Base-by-base conservation (phyloP, 805 yeast genomes). In the Lipomyces lipofer region DNA sequence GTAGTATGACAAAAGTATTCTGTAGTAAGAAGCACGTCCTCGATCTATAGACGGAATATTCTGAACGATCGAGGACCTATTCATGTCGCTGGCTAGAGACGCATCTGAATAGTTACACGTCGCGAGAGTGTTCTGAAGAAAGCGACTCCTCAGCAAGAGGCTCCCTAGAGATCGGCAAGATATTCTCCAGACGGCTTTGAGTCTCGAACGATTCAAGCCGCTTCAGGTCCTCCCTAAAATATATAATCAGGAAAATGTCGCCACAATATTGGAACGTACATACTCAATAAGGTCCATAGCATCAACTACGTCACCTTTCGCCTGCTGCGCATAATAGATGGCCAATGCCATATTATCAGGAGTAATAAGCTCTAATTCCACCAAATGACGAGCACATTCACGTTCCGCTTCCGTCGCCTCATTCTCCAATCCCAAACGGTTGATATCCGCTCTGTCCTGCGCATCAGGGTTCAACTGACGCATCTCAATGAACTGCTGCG, bases 341-440 rank as follows among this genome's bases (percentile, higher is more conserved):
- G 60, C 60, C 32, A 56, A 19, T 8, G 59, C 58, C 60, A 56
- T 56, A 19, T 56, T 56, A 17, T 56, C 60, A 8, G 46, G 25
- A n/a, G 38, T 36, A 17, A 56, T 48, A 15, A 56, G 49, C 19
- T 56, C 59, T 44, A 56, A 28, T 17, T 56, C 60, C n/a, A 56
- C 54, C 51, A 56, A 30, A 15, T 54, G 42, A 7, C 50, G 40
- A 15, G 60, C 60, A 43, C 59, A 54, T 32, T 42, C 53, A 22
- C 54, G 46, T 38, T 56, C 60, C 21, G 43, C 43, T n/a, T 48
- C 59, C 4, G 33, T 39, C 24, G 60, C 60, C 33, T 48, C 43
- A 25, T 52, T 53, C 38, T 53, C 60, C 29, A 56, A 40, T 44
- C 60, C 60, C 4, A 56, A 29, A 10, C 58, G 52, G 24, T 53